Evolutionary conservation across 1,139 yeast species (phyloP).

Genomic region (Scheffersomyces stambukii): DNA sequence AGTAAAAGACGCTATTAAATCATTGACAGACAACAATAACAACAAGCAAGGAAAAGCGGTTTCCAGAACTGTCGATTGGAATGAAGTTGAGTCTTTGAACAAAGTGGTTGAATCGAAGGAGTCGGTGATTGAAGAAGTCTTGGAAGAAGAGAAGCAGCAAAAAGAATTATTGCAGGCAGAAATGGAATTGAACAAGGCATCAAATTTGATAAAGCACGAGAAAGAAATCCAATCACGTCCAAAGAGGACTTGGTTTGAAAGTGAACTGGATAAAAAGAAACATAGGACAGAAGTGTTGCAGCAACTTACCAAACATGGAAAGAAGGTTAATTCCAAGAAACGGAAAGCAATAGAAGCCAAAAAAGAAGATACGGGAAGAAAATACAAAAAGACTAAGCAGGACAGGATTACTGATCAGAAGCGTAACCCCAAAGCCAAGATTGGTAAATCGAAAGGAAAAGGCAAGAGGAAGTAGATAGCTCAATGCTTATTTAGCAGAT

Average conservation of each 20-base stretch:
- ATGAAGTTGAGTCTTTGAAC: slow-evolving; percentile 66
- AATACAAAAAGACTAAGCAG: slow-evolving; percentile 66
- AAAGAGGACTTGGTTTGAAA: slow-evolving; percentile 94
- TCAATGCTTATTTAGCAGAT: no score
- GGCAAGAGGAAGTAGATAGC: slow-evolving; percentile 3
- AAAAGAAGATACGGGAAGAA: slow-evolving; percentile 45
- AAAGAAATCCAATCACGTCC: slow-evolving; percentile 88
- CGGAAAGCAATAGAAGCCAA: slow-evolving; percentile 50
- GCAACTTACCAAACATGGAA: slow-evolving; percentile 42
- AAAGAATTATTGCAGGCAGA: slow-evolving; percentile 86
- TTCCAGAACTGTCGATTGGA: slow-evolving; percentile 87
- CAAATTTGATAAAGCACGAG: slow-evolving; percentile 73
- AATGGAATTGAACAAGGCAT: slow-evolving; percentile 83
- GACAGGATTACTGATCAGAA: slow-evolving; percentile 42
- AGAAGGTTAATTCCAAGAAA: slow-evolving; percentile 51
- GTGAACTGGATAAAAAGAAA: no score
- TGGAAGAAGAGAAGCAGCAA: slow-evolving; percentile 84
- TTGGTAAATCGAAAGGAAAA: slow-evolving; percentile 3
- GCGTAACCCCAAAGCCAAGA: slow-evolving; percentile 7
- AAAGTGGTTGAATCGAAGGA: slow-evolving; percentile 55
- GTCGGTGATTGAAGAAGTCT: slow-evolving; percentile 65
- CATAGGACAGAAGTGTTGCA: slow-evolving; percentile 41
- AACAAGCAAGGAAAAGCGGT: slow-evolving; percentile 59
- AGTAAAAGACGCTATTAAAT: slow-evolving; percentile 80
- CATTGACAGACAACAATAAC: slow-evolving; percentile 39